Conservation (phyloP, 2,329 filamentous ascomycete genomes). For the Orbilia brochopaga region DNA sequence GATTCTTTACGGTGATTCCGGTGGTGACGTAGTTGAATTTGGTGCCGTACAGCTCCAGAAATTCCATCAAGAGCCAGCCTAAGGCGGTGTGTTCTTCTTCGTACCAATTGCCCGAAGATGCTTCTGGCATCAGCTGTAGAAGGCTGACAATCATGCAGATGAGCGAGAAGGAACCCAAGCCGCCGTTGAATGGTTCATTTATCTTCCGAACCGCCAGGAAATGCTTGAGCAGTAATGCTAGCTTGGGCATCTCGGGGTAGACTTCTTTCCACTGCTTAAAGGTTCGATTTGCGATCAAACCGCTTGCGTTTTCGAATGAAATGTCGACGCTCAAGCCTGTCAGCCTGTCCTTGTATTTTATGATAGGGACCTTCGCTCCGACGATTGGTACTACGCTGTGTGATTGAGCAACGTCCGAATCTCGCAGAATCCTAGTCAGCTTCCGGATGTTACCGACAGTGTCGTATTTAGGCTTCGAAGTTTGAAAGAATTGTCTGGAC, state of each 20-base stretch:
- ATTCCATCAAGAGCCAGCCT: constrained; percentile 81
- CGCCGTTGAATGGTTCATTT: constrained; percentile 89
- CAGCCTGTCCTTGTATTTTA: constrained; percentile 82
- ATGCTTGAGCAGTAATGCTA: constrained; percentile 90
- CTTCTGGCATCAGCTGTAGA: constrained; percentile 77
- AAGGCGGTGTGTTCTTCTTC: constrained; percentile 68
- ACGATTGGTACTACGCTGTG: constrained; percentile 22
- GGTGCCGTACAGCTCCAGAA: constrained; percentile 87
- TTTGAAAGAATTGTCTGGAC: constrained; percentile 66
- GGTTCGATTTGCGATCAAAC: constrained; percentile 77
- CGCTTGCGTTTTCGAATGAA: constrained; percentile 90
- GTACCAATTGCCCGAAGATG: constrained; percentile 67
- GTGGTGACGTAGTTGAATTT: constrained; percentile 72
- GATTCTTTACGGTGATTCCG: constrained; percentile 75
- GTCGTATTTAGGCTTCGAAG: constrained; percentile 62
- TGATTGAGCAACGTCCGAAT: constrained; percentile 18
- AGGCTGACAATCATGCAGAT: constrained; percentile 93
- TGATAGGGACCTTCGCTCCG: constrained; percentile 75
- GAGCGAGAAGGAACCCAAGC: constrained; percentile 90
- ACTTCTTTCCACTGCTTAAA: constrained; percentile 78
- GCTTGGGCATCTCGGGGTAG: constrained; percentile 82
- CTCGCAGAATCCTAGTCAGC: constrained; percentile 12
- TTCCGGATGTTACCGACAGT: constrained; percentile 53
- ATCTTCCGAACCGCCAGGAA: constrained; percentile 85
- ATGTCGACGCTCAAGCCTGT: constrained; percentile 88